Conservation (phyloP, 345 rosid genomes). For the Raphanus sativus region DNA sequence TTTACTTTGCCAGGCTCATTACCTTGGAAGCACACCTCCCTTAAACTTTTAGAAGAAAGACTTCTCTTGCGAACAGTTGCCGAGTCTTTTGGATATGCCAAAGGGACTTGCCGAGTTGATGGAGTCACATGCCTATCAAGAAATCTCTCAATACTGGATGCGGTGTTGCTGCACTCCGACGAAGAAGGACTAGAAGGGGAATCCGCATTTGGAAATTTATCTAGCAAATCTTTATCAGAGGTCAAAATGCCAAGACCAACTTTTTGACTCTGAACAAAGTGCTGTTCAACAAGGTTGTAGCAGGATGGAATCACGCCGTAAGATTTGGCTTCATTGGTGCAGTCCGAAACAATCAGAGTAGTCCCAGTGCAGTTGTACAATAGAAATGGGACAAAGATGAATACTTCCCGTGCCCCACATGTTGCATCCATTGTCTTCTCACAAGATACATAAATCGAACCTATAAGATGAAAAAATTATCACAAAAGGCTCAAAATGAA, state of each 20-base stretch:
- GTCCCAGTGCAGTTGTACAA: slow-evolving; percentile 82
- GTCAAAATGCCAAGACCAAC: slow-evolving; percentile 72
- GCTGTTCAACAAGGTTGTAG: slow-evolving; percentile 62
- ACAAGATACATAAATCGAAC: slow-evolving; percentile 60
- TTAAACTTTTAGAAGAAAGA: slow-evolving; percentile 41
- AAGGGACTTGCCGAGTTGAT: slow-evolving; percentile 43
- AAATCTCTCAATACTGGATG: slow-evolving; percentile 38
- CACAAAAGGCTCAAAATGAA: slow-evolving; percentile 14
- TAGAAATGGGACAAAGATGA: slow-evolving; percentile 70
- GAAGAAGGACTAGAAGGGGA: slow-evolving; percentile 40
- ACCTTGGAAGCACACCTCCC: slow-evolving; percentile 44
- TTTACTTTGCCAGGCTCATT: slow-evolving; percentile 54
- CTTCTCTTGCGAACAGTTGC: slow-evolving; percentile 35
- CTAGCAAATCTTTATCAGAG: slow-evolving; percentile 44
- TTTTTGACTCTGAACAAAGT: slow-evolving; percentile 46
- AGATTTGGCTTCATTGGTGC: slow-evolving; percentile 48
- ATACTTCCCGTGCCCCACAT: slow-evolving; percentile 87
- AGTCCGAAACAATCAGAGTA: slow-evolving; percentile 65
- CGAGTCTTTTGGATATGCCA: slow-evolving; percentile 38
- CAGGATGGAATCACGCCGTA: slow-evolving; percentile 64
- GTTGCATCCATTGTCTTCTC: slow-evolving; percentile 83
- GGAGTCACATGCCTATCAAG: slow-evolving; percentile 40
- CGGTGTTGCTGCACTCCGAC: slow-evolving; percentile 41
- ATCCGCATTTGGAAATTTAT: slow-evolving; percentile 38
- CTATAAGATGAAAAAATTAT: slow-evolving; percentile 31